phyloP scores from a whole-genome alignment of 768 basidiomycete species.

The Leucocoprinus sp. region DNA sequence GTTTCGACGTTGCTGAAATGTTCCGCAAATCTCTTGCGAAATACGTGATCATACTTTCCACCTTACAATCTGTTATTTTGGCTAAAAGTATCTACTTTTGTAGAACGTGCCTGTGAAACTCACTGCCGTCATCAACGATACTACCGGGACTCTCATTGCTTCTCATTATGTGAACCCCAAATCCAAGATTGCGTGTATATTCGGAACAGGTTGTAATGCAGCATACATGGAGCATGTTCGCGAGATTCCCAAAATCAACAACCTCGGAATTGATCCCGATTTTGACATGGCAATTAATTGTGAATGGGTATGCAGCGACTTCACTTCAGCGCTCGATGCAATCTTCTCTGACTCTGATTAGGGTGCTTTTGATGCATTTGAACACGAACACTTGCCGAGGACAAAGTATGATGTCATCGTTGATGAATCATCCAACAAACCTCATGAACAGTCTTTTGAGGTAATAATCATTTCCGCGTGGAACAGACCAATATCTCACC shows the following conservation, averaged over 20 bases:
- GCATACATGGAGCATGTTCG: conserved; percentile 92
- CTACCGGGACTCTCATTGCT: conserved; percentile 95
- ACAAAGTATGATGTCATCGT: conserved; percentile 92
- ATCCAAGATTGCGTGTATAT: conserved; percentile 93
- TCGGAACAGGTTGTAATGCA: conserved; percentile 97
- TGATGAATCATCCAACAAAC: conserved; percentile 94
- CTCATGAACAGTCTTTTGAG: conserved; percentile 91
- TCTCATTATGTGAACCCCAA: conserved; percentile 89
- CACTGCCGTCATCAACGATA: conserved; percentile 92
- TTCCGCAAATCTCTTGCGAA: conserved; percentile 76
- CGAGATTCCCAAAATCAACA: conserved; percentile 77
- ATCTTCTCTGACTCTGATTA: conserved; percentile 20
- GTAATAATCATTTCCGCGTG: conserved; percentile 24
- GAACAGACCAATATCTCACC: neutral
- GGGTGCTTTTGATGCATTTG: conserved; percentile 97
- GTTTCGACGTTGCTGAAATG: conserved; percentile 88
- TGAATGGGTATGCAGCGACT: conserved; percentile 66
- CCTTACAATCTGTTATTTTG: neutral
- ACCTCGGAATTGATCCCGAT: conserved; percentile 57
- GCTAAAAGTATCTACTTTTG: neutral
- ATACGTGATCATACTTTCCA: conserved; percentile 42
- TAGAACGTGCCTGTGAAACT: conserved; percentile 80
- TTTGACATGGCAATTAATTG: conserved; percentile 93
- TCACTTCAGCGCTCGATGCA: neutral
- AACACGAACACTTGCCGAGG: conserved; percentile 89